A percentile compares a stretch with the other conserved stretches of the same genome.
Evolutionary conservation across 345 rosid species (phyloP).

Genomic region (Cochlearia excelsa): DNA sequence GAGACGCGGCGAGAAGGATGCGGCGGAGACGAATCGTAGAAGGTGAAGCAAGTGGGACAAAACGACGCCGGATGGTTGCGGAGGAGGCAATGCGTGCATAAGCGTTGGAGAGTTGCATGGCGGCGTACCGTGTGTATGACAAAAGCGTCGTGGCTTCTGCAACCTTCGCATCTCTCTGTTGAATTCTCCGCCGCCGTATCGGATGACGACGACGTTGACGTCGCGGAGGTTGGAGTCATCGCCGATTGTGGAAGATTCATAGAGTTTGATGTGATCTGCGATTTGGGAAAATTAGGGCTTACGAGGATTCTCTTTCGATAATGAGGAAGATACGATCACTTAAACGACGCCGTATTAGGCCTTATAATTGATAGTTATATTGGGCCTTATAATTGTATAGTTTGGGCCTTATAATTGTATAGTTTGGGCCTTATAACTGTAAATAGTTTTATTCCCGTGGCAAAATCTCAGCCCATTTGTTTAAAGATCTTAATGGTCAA

Average conservation of each 20-base stretch:
- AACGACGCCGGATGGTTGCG: slow-evolving; percentile 54
- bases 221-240: background rate
- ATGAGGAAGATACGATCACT: too few relatives aligned
- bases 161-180: slow-evolving; percentile 40
- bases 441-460: too few relatives aligned
- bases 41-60: slow-evolving; percentile 66
- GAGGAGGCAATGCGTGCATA: slow-evolving; percentile 82
- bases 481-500: too few relatives aligned
- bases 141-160: slow-evolving; percentile 36
- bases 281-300: slow-evolving; percentile 30
- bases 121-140: slow-evolving; percentile 56
- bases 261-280: background rate
- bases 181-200: background rate
- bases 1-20: slow-evolving; percentile 48
- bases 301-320: too few relatives aligned
- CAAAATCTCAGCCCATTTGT: too few relatives aligned
- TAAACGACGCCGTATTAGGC: too few relatives aligned
- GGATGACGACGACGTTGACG: slow-evolving; percentile 21
- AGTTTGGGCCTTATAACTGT: too few relatives aligned
- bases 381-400: too few relatives aligned
- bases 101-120: slow-evolving; percentile 48
- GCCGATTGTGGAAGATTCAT: slow-evolving; percentile 30
- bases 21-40: slow-evolving; percentile 53
- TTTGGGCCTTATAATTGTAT: too few relatives aligned
- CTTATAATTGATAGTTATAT: too few relatives aligned